phyloP scores from a whole-genome alignment of 2,329 filamentous ascomycete genomes.

The Beauveria sp. region DNA sequence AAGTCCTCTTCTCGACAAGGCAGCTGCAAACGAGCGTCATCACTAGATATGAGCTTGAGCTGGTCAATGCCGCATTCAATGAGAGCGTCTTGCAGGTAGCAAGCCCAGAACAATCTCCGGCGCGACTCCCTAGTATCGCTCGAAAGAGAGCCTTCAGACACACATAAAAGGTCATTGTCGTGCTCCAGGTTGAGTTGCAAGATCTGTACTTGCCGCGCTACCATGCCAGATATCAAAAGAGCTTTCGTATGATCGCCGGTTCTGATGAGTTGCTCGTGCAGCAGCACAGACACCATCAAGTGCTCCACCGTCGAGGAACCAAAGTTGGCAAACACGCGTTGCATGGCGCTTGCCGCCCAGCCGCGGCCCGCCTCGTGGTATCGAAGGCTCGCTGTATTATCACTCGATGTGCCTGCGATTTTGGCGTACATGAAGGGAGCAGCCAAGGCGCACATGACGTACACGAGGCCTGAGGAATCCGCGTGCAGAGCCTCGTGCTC shows the following conservation, averaged over 20 bases:
- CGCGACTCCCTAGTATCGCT: conserved; percentile 5
- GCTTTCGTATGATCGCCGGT: conserved; percentile 9
- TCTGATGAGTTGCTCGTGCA: conserved; percentile 6
- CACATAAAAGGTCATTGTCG: conserved; percentile 3
- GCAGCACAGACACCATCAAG: conserved; percentile 2
- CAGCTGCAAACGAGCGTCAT: conserved; percentile 4
- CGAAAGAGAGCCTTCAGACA: not conserved
- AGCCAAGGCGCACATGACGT: conserved; percentile 2
- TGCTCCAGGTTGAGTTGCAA: conserved; percentile 11
- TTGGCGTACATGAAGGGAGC: not conserved
- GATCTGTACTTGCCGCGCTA: conserved; percentile 10
- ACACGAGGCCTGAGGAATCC: not conserved
- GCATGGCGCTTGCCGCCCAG: not conserved
- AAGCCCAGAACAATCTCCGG: conserved; percentile 7
- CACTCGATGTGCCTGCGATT: too few relatives aligned
- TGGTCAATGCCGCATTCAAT: conserved; percentile 12
- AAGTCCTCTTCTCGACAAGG: conserved; percentile 9
- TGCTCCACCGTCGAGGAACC: not conserved
- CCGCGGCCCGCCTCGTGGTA: not conserved
- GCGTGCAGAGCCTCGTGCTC: not conserved
- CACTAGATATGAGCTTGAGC: conserved; percentile 5
- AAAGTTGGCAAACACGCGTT: not conserved
- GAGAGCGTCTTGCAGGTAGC: conserved; percentile 9
- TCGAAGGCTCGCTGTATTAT: not conserved
- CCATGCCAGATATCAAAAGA: conserved; percentile 7